These are phyloP conservation scores for Achlya hypogyna DNA, from an alignment of 352 stramenopile species.

Conservation along the genomic window DNA sequence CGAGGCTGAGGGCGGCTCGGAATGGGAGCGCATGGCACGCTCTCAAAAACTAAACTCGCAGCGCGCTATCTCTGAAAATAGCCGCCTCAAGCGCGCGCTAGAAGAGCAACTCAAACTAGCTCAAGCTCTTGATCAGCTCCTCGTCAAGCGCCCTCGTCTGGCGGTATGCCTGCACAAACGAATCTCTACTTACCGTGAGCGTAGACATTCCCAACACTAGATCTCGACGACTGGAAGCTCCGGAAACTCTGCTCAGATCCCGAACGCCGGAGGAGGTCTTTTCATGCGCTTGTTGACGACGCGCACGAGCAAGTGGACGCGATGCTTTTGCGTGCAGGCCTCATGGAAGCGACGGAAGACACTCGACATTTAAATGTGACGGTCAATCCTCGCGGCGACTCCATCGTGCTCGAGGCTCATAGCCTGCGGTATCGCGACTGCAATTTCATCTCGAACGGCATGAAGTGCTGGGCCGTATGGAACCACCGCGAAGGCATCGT, in stretches of 20 bases:
- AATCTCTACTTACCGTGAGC: background rate
- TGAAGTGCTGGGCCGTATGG: background rate
- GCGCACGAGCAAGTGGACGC: conserved; percentile 1
- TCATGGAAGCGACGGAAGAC: conserved; percentile 4
- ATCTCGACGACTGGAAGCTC: conserved; percentile 2
- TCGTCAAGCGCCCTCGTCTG: background rate
- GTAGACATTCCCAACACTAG: background rate
- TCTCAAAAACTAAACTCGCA: conserved; percentile 5
- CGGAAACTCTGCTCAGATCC: background rate
- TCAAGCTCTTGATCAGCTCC: background rate
- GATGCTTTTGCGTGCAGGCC: background rate
- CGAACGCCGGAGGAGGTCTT: background rate
- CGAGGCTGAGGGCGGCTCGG: background rate
- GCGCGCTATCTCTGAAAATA: background rate
- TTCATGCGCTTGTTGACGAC: background rate
- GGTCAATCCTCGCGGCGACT: background rate
- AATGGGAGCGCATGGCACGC: conserved; percentile 1
- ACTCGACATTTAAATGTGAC: conserved; percentile 1
- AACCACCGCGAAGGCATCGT: conserved; percentile 2
- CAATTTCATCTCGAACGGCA: conserved; percentile 10
- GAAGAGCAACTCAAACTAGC: background rate
- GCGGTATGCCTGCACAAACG: background rate
- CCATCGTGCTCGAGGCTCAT: background rate
- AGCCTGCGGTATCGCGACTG: background rate
- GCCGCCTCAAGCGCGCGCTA: background rate